Evolutionary conservation across 2,329 filamentous ascomycete species (phyloP), one percentile per base, ranked within the genome.

Genomic region (Xylaria arbuscula): DNA sequence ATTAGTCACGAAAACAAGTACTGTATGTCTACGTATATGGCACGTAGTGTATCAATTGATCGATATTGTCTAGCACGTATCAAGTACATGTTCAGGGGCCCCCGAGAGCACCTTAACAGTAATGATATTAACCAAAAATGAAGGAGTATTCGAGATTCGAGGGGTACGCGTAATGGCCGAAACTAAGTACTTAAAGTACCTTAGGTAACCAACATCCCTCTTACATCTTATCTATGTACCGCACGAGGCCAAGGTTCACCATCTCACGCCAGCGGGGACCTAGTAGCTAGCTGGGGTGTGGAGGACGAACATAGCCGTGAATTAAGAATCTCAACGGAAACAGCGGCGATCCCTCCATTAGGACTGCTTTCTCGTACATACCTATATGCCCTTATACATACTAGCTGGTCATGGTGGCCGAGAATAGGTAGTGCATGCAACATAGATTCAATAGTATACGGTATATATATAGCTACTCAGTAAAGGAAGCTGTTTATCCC

Each of bases 141-240:
- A 24, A 50, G 47, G 60, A 40, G 56, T 45, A 51, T 64, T 68
- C 48, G 66, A 51, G 40, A 64, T 64, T 61, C 55, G 66, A 53
- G 55, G 66, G 32, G 50, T 57, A 55, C 55, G 55, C 56, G 55
- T 68, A 61, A 65, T 15, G 47, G 53, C 57, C 51, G 45, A 62
- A 45, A 15, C 15, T 11, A 45, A 45, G 28, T 28, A 28, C 28
- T 5, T 28, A n/a, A n/a, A n/a, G n/a, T n/a, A 28, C 28, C 28
- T 28, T 28, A 28, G 28, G 28, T 28, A 28, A 45, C 40, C n/a
- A 45, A 15, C 40, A 17, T 45, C 17, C 15, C 13, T n/a, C 15
- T n/a, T 45, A 17, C 40, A 28, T 28, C 28, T 17, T 45, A 45
- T 45, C 40, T 45, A 17, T 45, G 15, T 45, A n/a, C 15, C 40